Base-by-base conservation (phyloP, 2,329 filamentous ascomycete species). In the Ceratocystis albifundus region DNA sequence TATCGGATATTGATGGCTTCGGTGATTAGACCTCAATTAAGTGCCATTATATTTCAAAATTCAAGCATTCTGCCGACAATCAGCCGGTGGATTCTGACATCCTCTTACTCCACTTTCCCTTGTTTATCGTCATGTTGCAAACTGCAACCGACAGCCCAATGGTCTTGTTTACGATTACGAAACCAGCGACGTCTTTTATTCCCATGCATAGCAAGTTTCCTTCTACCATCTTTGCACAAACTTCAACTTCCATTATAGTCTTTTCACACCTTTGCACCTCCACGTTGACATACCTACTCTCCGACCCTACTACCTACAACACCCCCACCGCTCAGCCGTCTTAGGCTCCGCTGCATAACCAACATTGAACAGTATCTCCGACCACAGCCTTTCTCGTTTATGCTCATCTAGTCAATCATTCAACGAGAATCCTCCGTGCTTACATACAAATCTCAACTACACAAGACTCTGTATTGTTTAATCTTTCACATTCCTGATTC, bases 1-100 rank as follows among this genome's bases (percentile, higher is more conserved):
- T 67, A 67, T 67, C 66, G 66, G 66, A 59, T 28, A 15, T 1
- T 41, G 36, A 41, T 1, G 36, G 1, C 36, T 41, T 41, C 36
- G 36, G 3, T 41, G 36, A 1, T 1, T 4, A 4, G 3, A 3
- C 2, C 1, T 1, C 0, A 1, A 3, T 0, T 41, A 41, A 15
- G 10, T 4, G 10, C 36, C 12, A 41, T 15, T 41, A 41, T 41
- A 41, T 3, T 41, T 10, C 36, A 41, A 3, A 41, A 12, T 41
- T 10, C 36, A 41, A 3, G 1, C 0, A 3, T n/a, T 41, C 8
- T 62, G 3, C 61, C 55, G 55, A 59, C 1, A 17, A 10, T 59
- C 17, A 59, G n/a, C 55, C 55, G 55, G n/a, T 0, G 3, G 3
- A 15, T 59, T 30, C 17, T 20, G n/a, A n/a, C 25, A 10, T 32